Percentiles rank a stretch among this genome's conserved stretches.
Evolutionary conservation across 495 filamentous ascomycete species (phyloP).

Genomic region (Oleoguttula mirabilis): DNA sequence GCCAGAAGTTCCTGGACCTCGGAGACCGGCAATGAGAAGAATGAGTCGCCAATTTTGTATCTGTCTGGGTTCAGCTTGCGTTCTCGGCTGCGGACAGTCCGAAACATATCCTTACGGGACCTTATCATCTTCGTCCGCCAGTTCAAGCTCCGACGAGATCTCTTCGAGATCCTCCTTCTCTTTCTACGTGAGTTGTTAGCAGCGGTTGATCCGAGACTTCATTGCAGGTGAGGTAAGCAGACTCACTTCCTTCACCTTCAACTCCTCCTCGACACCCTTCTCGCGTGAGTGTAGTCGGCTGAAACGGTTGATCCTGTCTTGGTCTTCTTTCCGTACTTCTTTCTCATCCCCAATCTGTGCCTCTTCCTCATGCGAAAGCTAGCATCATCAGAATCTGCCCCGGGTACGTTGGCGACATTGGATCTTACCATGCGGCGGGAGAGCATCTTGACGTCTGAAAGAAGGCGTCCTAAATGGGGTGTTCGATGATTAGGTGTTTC

Average conservation of each 20-base stretch:
- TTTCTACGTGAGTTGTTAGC: too few species aligned
- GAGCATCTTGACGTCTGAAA: constrained; percentile 12
- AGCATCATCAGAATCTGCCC: background rate
- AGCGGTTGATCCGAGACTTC: background rate
- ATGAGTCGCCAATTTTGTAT: constrained; percentile 93
- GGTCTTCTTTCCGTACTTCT: constrained; percentile 88
- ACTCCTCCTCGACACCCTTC: constrained; percentile 59
- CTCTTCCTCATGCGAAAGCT: constrained; percentile 94
- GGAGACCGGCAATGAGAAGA: constrained; percentile 68
- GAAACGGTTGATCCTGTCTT: constrained; percentile 97
- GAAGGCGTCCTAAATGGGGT: background rate
- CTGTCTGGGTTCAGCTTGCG: constrained; percentile 33
- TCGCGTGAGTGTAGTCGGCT: constrained; percentile 86
- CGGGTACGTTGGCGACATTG: background rate
- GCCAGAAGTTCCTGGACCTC: constrained; percentile 79
- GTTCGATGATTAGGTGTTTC: too few species aligned
- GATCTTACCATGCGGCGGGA: constrained; percentile 28
- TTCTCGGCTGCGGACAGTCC: background rate
- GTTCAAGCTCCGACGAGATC: constrained; percentile 76
- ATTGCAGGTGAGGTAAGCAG: constrained; percentile 25
- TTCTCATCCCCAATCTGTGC: constrained; percentile 61
- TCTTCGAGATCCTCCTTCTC: constrained; percentile 97
- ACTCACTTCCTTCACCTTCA: constrained; percentile 73
- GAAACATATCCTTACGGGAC: constrained; percentile 56
- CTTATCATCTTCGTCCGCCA: constrained; percentile 88